phyloP scores from a whole-genome alignment of 495 filamentous ascomycete genomes.

The Aspergillus steynii region DNA sequence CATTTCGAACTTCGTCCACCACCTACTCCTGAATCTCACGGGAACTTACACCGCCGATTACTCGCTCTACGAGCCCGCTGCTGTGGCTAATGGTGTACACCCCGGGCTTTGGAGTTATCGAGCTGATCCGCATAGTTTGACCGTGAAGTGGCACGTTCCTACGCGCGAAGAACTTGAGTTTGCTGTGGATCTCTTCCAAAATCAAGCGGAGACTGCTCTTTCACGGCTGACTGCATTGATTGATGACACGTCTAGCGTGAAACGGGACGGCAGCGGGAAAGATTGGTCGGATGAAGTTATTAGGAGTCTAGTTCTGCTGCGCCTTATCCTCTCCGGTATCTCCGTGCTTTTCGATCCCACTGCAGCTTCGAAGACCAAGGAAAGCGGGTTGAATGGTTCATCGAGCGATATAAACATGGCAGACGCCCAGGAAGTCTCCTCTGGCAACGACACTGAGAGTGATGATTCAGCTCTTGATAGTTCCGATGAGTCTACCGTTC shows the following conservation, averaged over 20 bases:
- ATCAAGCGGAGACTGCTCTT: constrained; percentile 68
- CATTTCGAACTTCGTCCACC: constrained; percentile 96
- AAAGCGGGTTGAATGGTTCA: constrained; percentile 19
- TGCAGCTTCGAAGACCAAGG: constrained; percentile 53
- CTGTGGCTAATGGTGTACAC: constrained; percentile 54
- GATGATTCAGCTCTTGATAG: constrained; percentile 61
- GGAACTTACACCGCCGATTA: constrained; percentile 91
- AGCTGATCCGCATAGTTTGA: constrained; percentile 69
- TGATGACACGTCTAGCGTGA: constrained; percentile 77
- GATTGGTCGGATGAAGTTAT: constrained; percentile 98
- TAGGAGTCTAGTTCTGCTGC: constrained; percentile 79
- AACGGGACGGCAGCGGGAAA: constrained; percentile 91
- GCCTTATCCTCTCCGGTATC: constrained; percentile 83
- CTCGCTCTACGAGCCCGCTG: constrained; percentile 74
- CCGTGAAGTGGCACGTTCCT: constrained; percentile 89
- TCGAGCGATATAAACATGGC: constrained; percentile 46
- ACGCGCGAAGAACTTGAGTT: constrained; percentile 77
- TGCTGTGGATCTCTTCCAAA: constrained; percentile 83
- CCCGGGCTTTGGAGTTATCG: constrained; percentile 77
- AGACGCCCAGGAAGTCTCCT: constrained; percentile 24
- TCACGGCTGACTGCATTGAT: constrained; percentile 72
- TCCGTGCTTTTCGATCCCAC: constrained; percentile 84
- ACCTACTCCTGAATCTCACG: constrained; percentile 95
- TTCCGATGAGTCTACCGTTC: constrained; percentile 79
- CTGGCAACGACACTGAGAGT: constrained; percentile 50